Conservation (phyloP, 768 basidiomycete species). For the Heimioporus sp. region DNA sequence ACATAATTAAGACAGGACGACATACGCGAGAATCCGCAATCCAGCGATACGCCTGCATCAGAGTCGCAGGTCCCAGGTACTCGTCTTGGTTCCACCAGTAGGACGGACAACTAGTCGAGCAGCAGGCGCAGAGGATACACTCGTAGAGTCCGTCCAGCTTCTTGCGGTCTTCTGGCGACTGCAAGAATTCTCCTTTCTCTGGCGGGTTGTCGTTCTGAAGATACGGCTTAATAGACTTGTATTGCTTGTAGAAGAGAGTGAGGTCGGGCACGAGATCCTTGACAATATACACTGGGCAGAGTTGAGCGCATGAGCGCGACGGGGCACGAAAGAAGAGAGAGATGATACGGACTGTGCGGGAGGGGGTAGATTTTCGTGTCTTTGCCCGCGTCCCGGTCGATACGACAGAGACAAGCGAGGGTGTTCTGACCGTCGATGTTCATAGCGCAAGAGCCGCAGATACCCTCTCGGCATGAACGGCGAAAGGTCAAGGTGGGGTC, state of each 20-base stretch:
- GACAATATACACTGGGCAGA: slow-evolving; percentile 85
- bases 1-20: slow-evolving; percentile 5
- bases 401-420: slow-evolving; percentile 93
- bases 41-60: slow-evolving; percentile 98
- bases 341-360: slow-evolving; percentile 78
- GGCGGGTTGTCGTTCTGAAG: slow-evolving; percentile 92
- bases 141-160: slow-evolving; percentile 98
- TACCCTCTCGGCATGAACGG: slow-evolving; percentile 89
- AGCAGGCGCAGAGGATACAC: slow-evolving; percentile 96
- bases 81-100: slow-evolving; percentile 99
- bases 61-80: slow-evolving; percentile 94
- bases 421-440: slow-evolving; percentile 99
- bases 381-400: slow-evolving; percentile 71
- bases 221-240: slow-evolving; percentile 98
- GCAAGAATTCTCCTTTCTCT: slow-evolving; percentile 80
- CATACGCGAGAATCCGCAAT: slow-evolving; percentile 92
- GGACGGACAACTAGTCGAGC: slow-evolving; percentile 94
- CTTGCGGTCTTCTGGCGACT: slow-evolving; percentile 87
- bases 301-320: neutral
- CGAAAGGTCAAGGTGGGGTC: slow-evolving; percentile 98
- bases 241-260: slow-evolving; percentile 96
- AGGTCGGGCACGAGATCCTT: slow-evolving; percentile 96
- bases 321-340: neutral
- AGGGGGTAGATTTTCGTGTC: slow-evolving; percentile 94
- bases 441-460: slow-evolving; percentile 99